Evolutionary conservation across 257 asterid genomes (phyloP).

Genomic region (Salvia splendens): DNA sequence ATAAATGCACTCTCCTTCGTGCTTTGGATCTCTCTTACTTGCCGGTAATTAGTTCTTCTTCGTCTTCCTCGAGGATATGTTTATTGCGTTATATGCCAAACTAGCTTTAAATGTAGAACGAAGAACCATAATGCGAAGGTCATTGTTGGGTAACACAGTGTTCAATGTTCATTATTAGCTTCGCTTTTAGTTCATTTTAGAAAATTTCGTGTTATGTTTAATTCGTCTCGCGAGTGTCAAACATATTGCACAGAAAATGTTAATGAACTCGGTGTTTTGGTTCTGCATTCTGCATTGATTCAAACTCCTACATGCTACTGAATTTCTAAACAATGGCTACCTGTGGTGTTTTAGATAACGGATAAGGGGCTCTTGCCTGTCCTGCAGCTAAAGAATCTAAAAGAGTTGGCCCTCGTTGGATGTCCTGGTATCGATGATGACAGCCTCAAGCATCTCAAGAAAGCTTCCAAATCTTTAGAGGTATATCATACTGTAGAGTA

Average conservation of each 20-base stretch:
- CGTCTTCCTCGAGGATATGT: too few species aligned
- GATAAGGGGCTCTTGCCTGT: constrained; percentile 35
- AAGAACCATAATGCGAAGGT: too few species aligned
- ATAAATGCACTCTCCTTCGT: constrained; percentile 42
- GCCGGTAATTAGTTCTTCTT: constrained; percentile 34
- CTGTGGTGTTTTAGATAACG: constrained; percentile 34
- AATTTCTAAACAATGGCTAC: background rate
- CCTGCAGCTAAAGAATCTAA: constrained; percentile 42
- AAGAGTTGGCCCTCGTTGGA: constrained; percentile 41
- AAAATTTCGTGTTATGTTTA: too few species aligned
- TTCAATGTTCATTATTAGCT: too few species aligned
- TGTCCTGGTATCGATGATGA: constrained; percentile 45
- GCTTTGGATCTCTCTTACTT: constrained; percentile 45
- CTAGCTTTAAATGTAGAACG: too few species aligned
- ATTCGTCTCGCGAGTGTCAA: too few species aligned
- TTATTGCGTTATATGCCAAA: too few species aligned
- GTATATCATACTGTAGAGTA: constrained; percentile 1
- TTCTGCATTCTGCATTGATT: too few species aligned
- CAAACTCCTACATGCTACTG: background rate
- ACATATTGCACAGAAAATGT: too few species aligned
- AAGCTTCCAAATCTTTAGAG: constrained; percentile 37
- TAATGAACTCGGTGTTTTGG: too few species aligned
- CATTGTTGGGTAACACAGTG: too few species aligned
- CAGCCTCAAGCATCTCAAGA: constrained; percentile 33
- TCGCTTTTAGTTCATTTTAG: too few species aligned